phyloP scores from a whole-genome alignment of 2,329 filamentous ascomycete genomes.

The Chaetomiaceae sp. region DNA sequence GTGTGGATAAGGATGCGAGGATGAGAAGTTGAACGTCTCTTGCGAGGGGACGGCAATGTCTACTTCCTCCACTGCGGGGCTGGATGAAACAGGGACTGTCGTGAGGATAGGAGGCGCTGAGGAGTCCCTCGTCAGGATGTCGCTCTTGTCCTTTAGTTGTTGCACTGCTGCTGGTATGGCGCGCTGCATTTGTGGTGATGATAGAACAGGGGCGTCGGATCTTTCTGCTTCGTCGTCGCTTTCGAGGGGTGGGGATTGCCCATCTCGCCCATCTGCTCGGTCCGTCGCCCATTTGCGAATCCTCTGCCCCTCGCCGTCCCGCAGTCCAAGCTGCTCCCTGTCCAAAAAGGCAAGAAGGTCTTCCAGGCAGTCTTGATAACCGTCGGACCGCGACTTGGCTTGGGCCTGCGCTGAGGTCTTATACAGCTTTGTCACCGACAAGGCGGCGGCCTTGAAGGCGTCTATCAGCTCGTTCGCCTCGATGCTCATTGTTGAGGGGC shows the following conservation, averaged over 20 bases:
- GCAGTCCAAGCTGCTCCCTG: conserved; percentile 70
- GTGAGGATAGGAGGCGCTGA: conserved; percentile 27
- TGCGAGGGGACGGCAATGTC: conserved; percentile 50
- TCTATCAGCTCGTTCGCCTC: conserved; percentile 66
- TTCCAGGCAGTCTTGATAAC: conserved; percentile 91
- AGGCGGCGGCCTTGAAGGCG: conserved; percentile 84
- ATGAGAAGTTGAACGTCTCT: conserved; percentile 66
- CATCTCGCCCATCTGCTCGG: conserved; percentile 59
- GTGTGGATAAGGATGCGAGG: conserved; percentile 55
- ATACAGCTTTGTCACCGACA: conserved; percentile 94
- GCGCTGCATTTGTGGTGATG: conserved; percentile 54
- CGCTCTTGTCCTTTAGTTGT: conserved; percentile 27
- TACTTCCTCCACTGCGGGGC: conserved; percentile 23
- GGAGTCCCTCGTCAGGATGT: conserved; percentile 36
- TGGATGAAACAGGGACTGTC: conserved; percentile 22
- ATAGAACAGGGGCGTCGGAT: conserved; percentile 44
- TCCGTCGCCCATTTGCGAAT: conserved; percentile 64
- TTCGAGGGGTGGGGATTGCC: conserved; percentile 41
- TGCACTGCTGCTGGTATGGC: conserved; percentile 39
- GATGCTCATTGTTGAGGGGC: conserved; percentile 30
- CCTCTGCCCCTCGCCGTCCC: conserved; percentile 69
- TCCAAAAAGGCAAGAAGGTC: conserved; percentile 85
- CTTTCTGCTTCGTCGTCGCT: conserved; percentile 62
- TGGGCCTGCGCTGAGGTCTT: conserved; percentile 81
- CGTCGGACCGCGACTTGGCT: conserved; percentile 68